A percentile compares a stretch with the other conserved stretches of the same genome.
phyloP scores from a whole-genome alignment of 1,284 basidiomycete genomes.

The Cerioporus squamosus region DNA sequence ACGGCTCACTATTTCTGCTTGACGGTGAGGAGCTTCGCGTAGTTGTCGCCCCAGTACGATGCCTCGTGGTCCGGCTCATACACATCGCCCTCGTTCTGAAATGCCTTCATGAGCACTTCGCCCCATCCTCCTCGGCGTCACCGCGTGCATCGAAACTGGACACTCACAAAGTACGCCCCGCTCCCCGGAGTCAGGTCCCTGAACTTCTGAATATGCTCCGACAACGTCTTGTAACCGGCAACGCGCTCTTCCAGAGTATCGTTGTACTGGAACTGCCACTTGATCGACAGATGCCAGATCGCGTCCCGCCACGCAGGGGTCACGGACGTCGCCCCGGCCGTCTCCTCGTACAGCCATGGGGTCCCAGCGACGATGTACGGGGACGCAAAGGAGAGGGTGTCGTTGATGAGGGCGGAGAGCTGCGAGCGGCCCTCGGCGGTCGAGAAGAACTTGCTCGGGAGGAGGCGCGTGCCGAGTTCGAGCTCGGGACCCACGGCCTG shows the following conservation, averaged over 20 bases:
- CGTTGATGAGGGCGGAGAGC: slow-evolving; percentile 32
- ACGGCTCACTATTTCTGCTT: slow-evolving; percentile 58
- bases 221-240: slow-evolving; percentile 39
- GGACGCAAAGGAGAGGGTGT: slow-evolving; percentile 30
- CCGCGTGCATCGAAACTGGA: neutral
- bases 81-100: slow-evolving; percentile 58
- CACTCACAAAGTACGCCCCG: slow-evolving; percentile 52
- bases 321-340: slow-evolving; percentile 36
- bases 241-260: slow-evolving; percentile 44
- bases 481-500: slow-evolving; percentile 35
- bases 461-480: slow-evolving; percentile 37
- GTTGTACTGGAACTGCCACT: slow-evolving; percentile 42
- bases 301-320: slow-evolving; percentile 49
- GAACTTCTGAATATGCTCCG: slow-evolving; percentile 44
- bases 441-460: slow-evolving; percentile 34
- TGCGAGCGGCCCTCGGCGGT: slow-evolving; percentile 28
- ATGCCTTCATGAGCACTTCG: no score
- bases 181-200: slow-evolving; percentile 50
- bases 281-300: slow-evolving; percentile 44
- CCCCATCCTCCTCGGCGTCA: no score
- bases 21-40: slow-evolving; percentile 47
- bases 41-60: slow-evolving; percentile 60
- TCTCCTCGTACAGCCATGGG: slow-evolving; percentile 45
- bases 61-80: slow-evolving; percentile 56
- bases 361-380: slow-evolving; percentile 40